Evolutionary conservation across 2,329 filamentous ascomycete species (phyloP).

Genomic region (Arthrobotrys musiformis): DNA sequence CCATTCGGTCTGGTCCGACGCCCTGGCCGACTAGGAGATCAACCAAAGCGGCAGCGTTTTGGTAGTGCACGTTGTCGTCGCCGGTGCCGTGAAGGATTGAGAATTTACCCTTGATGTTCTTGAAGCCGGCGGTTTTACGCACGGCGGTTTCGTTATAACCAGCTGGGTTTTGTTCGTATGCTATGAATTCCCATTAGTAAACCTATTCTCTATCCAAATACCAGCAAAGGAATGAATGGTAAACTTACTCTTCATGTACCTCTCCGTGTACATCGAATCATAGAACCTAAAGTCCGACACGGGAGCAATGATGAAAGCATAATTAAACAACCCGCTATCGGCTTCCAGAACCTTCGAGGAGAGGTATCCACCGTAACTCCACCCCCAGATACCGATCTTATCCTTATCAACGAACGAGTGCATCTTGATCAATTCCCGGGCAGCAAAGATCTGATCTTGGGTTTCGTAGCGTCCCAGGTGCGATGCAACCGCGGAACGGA

Average conservation of each 20-base stretch:
- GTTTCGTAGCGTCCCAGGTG: conserved; percentile 74
- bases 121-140: conserved; percentile 70
- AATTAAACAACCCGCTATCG: conserved; percentile 71
- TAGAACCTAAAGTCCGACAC: conserved; percentile 78
- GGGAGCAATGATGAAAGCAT: conserved; percentile 73
- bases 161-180: conserved; percentile 67
- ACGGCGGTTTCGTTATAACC: conserved; percentile 74
- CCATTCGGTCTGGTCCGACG: conserved; percentile 72
- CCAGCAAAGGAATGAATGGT: neutral
- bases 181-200: neutral
- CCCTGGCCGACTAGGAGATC: conserved; percentile 71
- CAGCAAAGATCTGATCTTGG: conserved; percentile 75
- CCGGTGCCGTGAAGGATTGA: conserved; percentile 74
- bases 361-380: conserved; percentile 76
- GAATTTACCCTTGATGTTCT: conserved; percentile 71
- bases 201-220: neutral
- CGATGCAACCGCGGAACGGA: conserved; percentile 70
- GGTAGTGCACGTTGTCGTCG: conserved; percentile 78
- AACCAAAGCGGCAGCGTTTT: conserved; percentile 72
- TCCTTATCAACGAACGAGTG: conserved; percentile 69
- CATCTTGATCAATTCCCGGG: conserved; percentile 66
- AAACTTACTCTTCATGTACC: conserved; percentile 73
- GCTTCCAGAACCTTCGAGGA: conserved; percentile 74
- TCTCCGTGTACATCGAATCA: conserved; percentile 76
- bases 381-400: conserved; percentile 75